Percentiles rank a stretch among this genome's conserved stretches.
phyloP scores from a whole-genome alignment of 345 rosid species.

The Psidium guajava region DNA sequence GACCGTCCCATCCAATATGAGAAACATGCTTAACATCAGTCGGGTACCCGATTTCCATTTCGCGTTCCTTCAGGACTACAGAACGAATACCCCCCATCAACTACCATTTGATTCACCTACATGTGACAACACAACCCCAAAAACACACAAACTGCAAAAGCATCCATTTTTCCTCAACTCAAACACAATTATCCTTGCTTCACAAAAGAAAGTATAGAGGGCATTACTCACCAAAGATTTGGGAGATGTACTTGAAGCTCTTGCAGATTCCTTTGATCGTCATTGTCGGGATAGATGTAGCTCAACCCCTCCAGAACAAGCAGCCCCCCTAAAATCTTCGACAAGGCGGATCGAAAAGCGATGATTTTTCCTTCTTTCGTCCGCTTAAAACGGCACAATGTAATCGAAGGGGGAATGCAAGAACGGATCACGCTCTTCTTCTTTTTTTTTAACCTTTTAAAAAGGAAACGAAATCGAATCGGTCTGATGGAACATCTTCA shows the following conservation, averaged over 20 bases:
- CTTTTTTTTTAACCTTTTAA: not conserved
- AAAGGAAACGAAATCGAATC: not conserved
- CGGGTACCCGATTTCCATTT: slow-evolving; percentile 79
- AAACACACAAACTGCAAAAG: not conserved
- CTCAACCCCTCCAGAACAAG: not conserved
- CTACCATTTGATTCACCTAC: not conserved
- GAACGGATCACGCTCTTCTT: not conserved
- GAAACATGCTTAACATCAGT: slow-evolving; percentile 93
- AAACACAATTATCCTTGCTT: not conserved
- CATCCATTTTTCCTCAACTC: not conserved
- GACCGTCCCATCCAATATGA: slow-evolving; percentile 80
- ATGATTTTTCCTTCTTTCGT: not conserved
- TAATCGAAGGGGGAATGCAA: not conserved
- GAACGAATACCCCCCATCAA: not conserved
- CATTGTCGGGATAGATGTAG: slow-evolving; percentile 28
- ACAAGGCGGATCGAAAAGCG: not conserved
- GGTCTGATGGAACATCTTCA: not conserved
- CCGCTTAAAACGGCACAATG: not conserved
- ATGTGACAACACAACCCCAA: not conserved
- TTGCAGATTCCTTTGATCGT: slow-evolving; percentile 81
- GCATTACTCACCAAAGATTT: slow-evolving; percentile 54
- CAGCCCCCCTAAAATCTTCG: not conserved
- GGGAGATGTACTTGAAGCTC: slow-evolving; percentile 75
- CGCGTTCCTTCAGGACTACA: slow-evolving; percentile 62
- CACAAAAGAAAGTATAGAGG: not conserved